phyloP scores from a whole-genome alignment of 495 filamentous ascomycete species.

The Pyrenula aspistea region DNA sequence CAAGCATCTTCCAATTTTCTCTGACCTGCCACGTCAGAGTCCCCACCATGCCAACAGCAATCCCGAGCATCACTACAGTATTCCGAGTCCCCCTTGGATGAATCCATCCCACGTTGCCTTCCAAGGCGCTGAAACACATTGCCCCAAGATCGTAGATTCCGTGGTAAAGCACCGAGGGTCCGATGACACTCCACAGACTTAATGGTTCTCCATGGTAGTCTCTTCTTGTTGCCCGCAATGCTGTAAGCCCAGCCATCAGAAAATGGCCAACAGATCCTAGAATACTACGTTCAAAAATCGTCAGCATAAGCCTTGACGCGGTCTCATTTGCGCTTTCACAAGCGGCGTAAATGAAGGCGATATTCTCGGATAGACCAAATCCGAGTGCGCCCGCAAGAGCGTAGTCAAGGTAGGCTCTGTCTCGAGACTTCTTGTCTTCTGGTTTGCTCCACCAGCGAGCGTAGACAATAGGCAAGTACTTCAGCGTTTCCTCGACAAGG shows the following conservation, averaged over 20 bases:
- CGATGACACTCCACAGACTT: neutral
- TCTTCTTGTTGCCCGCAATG: constrained; percentile 8
- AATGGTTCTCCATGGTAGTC: constrained; percentile 10
- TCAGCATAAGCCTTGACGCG: constrained; percentile 2
- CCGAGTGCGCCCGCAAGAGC: constrained; percentile 9
- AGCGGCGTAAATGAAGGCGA: neutral
- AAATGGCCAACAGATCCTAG: constrained; percentile 10
- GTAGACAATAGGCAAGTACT: constrained; percentile 12
- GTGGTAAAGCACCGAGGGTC: constrained; percentile 6
- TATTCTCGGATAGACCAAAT: constrained; percentile 11
- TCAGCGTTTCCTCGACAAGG: constrained; percentile 11
- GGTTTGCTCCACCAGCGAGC: constrained; percentile 2
- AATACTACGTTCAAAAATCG: constrained; percentile 7
- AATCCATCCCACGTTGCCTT: constrained; percentile 18
- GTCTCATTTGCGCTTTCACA: neutral
- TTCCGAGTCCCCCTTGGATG: constrained; percentile 6
- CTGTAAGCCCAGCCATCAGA: constrained; percentile 8
- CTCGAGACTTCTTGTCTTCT: constrained; percentile 1
- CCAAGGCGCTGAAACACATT: constrained; percentile 8
- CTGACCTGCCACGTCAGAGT: neutral
- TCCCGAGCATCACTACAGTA: neutral
- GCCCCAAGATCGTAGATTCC: constrained; percentile 9
- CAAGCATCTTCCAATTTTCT: neutral
- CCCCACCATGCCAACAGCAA: neutral
- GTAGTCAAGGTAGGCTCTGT: constrained; percentile 11